Percentiles rank a stretch among this genome's conserved stretches.
phyloP scores from a whole-genome alignment of 1,284 basidiomycete genomes.

The Coniferiporia sulphurascens region DNA sequence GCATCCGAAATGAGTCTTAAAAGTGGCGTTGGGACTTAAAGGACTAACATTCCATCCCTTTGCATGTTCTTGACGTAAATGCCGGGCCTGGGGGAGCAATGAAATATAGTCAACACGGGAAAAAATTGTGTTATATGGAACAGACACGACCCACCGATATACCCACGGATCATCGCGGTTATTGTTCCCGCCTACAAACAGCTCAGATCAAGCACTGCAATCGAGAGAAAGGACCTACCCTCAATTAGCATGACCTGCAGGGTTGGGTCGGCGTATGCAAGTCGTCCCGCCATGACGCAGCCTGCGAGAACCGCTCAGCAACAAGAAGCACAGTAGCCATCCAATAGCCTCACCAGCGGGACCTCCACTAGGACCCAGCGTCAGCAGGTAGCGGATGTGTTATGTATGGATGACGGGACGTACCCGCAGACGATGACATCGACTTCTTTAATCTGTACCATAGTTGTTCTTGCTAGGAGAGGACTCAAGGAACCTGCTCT shows the following conservation, averaged over 20 bases:
- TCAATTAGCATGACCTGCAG: conserved; percentile 73
- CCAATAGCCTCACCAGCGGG: not conserved
- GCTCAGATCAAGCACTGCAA: not conserved
- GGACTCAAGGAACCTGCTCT: not conserved
- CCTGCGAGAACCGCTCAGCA: conserved; percentile 30
- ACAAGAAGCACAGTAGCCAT: not conserved
- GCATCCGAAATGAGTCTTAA: conserved; percentile 1
- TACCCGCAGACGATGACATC: conserved; percentile 61
- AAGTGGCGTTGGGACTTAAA: not conserved
- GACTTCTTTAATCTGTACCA: conserved; percentile 64
- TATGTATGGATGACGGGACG: not conserved
- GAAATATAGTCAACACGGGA: conserved; percentile 11
- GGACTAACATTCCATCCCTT: conserved; percentile 53
- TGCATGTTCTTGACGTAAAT: conserved; percentile 70
- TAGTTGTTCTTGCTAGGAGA: conserved; percentile 21
- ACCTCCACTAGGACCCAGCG: not conserved
- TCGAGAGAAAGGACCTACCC: conserved; percentile 34
- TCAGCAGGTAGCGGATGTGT: not conserved
- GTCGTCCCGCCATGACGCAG: conserved; percentile 61
- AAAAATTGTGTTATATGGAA: not conserved
- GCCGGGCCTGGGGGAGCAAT: conserved; percentile 41
- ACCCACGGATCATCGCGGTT: conserved; percentile 74
- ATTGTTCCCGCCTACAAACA: conserved; percentile 51
- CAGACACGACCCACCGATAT: conserved; percentile 37
- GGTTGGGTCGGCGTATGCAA: conserved; percentile 67